phyloP scores from a whole-genome alignment of 805 yeast genomes.

The Lipomyces oligophaga region DNA sequence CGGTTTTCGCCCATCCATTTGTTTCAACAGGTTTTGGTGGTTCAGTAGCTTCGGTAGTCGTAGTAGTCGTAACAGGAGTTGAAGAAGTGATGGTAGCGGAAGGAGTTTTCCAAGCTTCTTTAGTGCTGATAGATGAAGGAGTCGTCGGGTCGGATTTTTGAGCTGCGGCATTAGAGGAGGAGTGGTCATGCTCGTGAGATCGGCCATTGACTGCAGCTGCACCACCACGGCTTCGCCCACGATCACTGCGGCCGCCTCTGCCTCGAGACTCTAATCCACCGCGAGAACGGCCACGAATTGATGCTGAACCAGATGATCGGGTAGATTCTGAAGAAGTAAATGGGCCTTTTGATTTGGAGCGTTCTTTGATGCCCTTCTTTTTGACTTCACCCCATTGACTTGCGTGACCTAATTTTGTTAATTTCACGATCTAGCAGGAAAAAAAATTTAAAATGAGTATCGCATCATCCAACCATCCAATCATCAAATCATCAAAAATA shows the following conservation, averaged over 20 bases:
- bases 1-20: neutral
- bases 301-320: constrained; percentile 8
- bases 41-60: neutral
- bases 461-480: too few species aligned
- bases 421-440: neutral
- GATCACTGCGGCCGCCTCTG: constrained; percentile 26
- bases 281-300: constrained; percentile 26
- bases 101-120: neutral
- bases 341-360: constrained; percentile 29
- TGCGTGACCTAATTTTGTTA: constrained; percentile 51
- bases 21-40: neutral
- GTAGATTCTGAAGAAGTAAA: constrained; percentile 6
- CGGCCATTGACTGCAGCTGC: constrained; percentile 11
- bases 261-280: constrained; percentile 26
- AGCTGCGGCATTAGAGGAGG: neutral
- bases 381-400: constrained; percentile 92
- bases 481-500: too few species aligned
- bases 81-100: neutral
- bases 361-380: constrained; percentile 44
- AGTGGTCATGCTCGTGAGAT: neutral
- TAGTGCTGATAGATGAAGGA: neutral
- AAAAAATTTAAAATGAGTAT: too few species aligned
- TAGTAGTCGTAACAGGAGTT: neutral
- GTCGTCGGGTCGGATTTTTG: too few species aligned
- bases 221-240: constrained; percentile 30